A percentile compares a stretch with the other conserved stretches of the same genome.
Evolutionary conservation across 2,329 filamentous ascomycete species (phyloP).

Genomic region (Aspergillus texensis): DNA sequence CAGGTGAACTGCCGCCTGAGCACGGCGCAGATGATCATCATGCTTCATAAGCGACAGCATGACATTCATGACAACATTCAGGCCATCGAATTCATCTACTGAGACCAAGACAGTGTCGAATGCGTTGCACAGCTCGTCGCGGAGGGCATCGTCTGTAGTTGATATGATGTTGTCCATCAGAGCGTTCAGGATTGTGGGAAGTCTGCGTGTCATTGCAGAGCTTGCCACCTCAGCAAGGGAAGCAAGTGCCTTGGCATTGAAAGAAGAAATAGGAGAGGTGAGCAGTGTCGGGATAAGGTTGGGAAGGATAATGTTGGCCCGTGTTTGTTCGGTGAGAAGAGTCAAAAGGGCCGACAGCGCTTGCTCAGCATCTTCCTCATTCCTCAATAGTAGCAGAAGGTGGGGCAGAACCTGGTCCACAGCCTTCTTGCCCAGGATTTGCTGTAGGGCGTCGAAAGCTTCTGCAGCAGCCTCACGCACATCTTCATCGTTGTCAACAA

Average conservation of each 20-base stretch:
- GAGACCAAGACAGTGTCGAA: constrained; percentile 90
- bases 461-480: constrained; percentile 95
- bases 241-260: constrained; percentile 92
- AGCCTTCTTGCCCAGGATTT: constrained; percentile 88
- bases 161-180: constrained; percentile 88
- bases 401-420: constrained; percentile 94
- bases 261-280: constrained; percentile 84
- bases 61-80: constrained; percentile 94
- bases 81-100: constrained; percentile 92
- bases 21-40: constrained; percentile 83
- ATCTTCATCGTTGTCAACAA: constrained; percentile 86
- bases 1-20: constrained; percentile 76
- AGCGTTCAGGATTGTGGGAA: constrained; percentile 88
- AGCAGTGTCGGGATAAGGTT: constrained; percentile 94
- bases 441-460: constrained; percentile 93
- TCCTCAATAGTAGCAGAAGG: constrained; percentile 84
- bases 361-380: constrained; percentile 85
- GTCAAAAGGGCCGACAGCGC: constrained; percentile 91
- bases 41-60: constrained; percentile 87
- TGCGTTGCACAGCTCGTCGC: constrained; percentile 71
- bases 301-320: constrained; percentile 94
- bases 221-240: constrained; percentile 91
- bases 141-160: constrained; percentile 72
- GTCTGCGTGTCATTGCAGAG: constrained; percentile 82
- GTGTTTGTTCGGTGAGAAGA: constrained; percentile 86